Evolutionary conservation across 2,329 filamentous ascomycete genomes (phyloP).

Genomic region (Ophiostoma perfectum): DNA sequence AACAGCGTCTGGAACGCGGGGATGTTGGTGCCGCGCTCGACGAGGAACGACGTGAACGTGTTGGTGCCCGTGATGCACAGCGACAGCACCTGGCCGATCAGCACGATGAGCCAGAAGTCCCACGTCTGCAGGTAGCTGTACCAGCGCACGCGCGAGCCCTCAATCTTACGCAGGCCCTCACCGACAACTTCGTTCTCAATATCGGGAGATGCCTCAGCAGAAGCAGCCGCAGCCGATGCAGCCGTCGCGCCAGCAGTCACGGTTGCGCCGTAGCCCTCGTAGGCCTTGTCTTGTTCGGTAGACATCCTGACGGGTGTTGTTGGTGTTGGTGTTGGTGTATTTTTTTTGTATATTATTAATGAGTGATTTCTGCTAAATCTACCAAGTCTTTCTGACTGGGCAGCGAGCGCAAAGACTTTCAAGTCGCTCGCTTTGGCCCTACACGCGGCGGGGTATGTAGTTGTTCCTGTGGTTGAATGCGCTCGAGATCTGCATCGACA

Average conservation of each 20-base stretch:
- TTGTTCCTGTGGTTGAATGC: neutral
- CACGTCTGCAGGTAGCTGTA: conserved; percentile 73
- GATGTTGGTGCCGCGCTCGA: conserved; percentile 63
- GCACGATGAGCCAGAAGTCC: conserved; percentile 82
- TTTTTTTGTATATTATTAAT: neutral
- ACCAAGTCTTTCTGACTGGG: conserved; percentile 49
- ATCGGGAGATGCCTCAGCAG: conserved; percentile 27
- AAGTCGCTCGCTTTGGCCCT: conserved; percentile 55
- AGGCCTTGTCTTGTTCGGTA: conserved; percentile 19
- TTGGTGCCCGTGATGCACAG: conserved; percentile 90
- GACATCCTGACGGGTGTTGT: conserved; percentile 8
- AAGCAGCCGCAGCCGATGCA: conserved; percentile 13
- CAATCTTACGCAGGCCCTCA: conserved; percentile 50
- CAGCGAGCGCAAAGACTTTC: conserved; percentile 60
- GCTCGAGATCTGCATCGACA: conserved; percentile 1
- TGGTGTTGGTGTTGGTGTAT: neutral
- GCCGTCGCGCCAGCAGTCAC: neutral
- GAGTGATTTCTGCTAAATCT: conserved; percentile 4
- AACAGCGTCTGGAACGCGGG: conserved; percentile 95
- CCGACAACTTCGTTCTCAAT: conserved; percentile 38
- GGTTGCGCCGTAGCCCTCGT: conserved; percentile 16
- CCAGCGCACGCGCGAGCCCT: conserved; percentile 52
- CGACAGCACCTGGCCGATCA: conserved; percentile 76
- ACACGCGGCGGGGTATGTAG: conserved; percentile 31
- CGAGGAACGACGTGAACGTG: conserved; percentile 77